A percentile compares a stretch with the other conserved stretches of the same genome.
These are phyloP conservation scores for Flueggea neowawraea DNA, from an alignment of 441 rosid genomes.

Conservation along the genomic window DNA sequence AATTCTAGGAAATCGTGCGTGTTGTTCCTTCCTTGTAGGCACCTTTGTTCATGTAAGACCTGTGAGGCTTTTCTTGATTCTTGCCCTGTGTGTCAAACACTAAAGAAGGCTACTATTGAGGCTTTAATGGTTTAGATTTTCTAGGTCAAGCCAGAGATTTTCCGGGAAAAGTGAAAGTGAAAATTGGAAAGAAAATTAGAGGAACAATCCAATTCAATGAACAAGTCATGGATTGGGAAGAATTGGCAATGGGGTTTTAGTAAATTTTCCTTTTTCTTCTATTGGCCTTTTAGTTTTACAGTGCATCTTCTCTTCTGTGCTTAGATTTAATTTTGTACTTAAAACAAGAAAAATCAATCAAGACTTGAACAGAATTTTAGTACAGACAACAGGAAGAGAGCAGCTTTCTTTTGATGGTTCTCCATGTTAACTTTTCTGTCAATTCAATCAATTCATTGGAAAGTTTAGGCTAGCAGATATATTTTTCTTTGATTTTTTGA, in stretches of 20 bases:
- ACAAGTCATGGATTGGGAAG: background rate
- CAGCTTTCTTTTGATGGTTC: constrained; percentile 17
- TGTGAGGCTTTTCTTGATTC: constrained; percentile 53
- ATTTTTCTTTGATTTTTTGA: too few species aligned
- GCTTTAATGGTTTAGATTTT: constrained; percentile 36
- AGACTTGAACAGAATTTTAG: constrained; percentile 20
- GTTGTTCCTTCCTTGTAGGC: constrained; percentile 89
- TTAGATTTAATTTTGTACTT: constrained; percentile 15
- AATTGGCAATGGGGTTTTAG: background rate
- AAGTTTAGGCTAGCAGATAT: too few species aligned
- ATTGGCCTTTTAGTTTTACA: background rate
- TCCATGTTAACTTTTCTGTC: background rate
- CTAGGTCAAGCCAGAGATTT: constrained; percentile 21
- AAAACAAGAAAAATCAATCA: constrained; percentile 3
- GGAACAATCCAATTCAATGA: constrained; percentile 14
- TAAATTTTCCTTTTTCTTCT: background rate
- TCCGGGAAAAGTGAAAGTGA: constrained; percentile 25
- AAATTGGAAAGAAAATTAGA: background rate
- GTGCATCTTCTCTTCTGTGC: background rate
- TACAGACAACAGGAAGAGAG: constrained; percentile 1
- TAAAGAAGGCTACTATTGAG: constrained; percentile 69
- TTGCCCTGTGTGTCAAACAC: constrained; percentile 69
- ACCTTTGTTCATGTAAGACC: constrained; percentile 65
- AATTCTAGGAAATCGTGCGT: constrained; percentile 37
- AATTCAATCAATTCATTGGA: too few species aligned